Evolutionary conservation across 257 asterid genomes (phyloP).

Genomic region (Euphrasia confusa): DNA sequence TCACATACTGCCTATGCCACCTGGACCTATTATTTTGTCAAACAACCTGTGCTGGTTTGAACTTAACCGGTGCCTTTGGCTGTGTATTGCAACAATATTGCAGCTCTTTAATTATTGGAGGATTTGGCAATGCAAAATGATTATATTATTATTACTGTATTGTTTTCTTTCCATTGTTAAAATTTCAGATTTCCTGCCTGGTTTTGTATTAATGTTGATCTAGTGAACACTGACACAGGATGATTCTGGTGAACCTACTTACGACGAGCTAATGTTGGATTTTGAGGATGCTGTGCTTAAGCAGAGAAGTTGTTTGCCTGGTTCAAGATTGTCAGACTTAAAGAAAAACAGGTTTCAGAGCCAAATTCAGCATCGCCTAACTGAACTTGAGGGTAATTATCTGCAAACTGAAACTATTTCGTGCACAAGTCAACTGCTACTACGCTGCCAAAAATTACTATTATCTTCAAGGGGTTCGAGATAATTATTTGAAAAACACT

Average conservation of each 20-base stretch:
- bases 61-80: neutral
- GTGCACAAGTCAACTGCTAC: slow-evolving; percentile 2
- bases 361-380: slow-evolving; percentile 64
- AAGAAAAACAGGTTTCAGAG: slow-evolving; percentile 59
- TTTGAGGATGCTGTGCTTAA: slow-evolving; percentile 71
- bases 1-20: too few species aligned
- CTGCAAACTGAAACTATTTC: neutral
- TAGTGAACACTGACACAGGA: slow-evolving; percentile 43
- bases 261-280: slow-evolving; percentile 79
- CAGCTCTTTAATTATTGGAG: neutral
- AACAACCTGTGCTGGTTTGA: too few species aligned
- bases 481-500: neutral
- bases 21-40: too few species aligned
- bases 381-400: slow-evolving; percentile 80
- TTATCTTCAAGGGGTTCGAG: neutral
- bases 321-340: slow-evolving; percentile 54
- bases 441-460: neutral
- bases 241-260: slow-evolving; percentile 43
- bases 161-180: neutral
- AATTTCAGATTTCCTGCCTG: neutral
- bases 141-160: too few species aligned
- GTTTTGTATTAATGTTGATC: slow-evolving; percentile 8
- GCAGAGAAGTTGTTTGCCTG: slow-evolving; percentile 62
- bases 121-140: neutral
- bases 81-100: neutral